Evolutionary conservation across 306 rosid genomes (phyloP), one percentile per base, ranked within the genome.

Genomic region (Inga laurina): DNA sequence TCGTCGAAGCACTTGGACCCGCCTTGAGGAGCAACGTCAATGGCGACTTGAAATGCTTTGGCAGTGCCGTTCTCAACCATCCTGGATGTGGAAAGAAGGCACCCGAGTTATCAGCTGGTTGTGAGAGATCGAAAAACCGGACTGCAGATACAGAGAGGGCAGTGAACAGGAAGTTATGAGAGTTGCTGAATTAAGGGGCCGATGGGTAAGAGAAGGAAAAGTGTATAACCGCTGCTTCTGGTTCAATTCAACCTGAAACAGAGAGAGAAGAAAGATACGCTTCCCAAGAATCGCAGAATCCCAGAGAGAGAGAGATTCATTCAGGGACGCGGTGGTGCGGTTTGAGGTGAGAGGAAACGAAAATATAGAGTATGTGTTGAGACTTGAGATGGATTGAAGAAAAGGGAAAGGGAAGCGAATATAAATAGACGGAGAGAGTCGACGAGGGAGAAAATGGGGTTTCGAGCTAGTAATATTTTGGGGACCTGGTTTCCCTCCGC

Each of bases 1-100:
- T 88, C 90, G 37, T 85, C 88, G 22, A 61, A 85, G 9, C 44
- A 44, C 48, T 79, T 76, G 21, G 90, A 82, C 69, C 27, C 90
- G 48, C 18, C 37, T 13, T 44, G 83, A 4, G 8, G 77, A 59
- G 4, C 14, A 39, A 10, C 34, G 19, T 74, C 84, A 70, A 56
- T 37, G 70, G 86, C 70, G 51, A 85, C 64, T 24, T 84, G 83
- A 79, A 87, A 82, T 46, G 86, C 10, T 2, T 35, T 74, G 72
- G 48, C 74, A 24, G 18, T 18, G 74, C 64, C 72, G 14, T 56
- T 71, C 65, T 79, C 81, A 7, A 59, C 44, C 90, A 82, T 87
- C 72, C 34, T 79, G 24, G 44, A 68, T 64, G 18, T 45, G 1
- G 62, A 18, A 13, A 48, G 24, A 79, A 46, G 74, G 18, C 18